A percentile compares a stretch with the other conserved stretches of the same genome.
Evolutionary conservation across 2,329 filamentous ascomycete species (phyloP).

Genomic region (Xylaria sp.): DNA sequence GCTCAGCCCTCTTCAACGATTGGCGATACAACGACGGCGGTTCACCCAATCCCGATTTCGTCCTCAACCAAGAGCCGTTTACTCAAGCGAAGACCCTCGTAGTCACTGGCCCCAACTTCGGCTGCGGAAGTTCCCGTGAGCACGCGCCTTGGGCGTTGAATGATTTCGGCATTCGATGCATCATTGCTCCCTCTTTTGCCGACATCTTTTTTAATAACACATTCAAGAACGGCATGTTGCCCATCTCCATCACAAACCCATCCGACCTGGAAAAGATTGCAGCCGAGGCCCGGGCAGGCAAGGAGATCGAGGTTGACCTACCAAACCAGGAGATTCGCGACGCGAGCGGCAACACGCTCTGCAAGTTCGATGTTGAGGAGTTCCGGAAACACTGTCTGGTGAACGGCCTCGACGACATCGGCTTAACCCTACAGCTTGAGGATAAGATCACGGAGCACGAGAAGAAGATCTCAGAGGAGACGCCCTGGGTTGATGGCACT

Average conservation of each 20-base stretch:
- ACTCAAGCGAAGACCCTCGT: constrained; percentile 86
- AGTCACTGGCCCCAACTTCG: constrained; percentile 91
- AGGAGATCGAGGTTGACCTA: constrained; percentile 88
- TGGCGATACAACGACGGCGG: constrained; percentile 79
- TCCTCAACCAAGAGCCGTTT: constrained; percentile 91
- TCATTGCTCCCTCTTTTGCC: constrained; percentile 81
- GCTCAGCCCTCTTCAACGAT: constrained; percentile 83
- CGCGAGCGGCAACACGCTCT: constrained; percentile 73
- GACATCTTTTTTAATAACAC: constrained; percentile 99
- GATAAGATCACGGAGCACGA: constrained; percentile 88
- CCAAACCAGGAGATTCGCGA: constrained; percentile 83
- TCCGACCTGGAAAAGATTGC: constrained; percentile 72
- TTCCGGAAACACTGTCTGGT: constrained; percentile 94
- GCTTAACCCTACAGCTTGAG: constrained; percentile 89
- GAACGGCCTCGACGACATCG: constrained; percentile 95
- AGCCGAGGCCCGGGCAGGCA: constrained; percentile 76
- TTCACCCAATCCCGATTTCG: constrained; percentile 77
- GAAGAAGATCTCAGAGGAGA: constrained; percentile 73
- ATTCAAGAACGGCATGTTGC: constrained; percentile 99
- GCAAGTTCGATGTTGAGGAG: constrained; percentile 84
- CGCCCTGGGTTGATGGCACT: constrained; percentile 89
- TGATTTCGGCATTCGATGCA: constrained; percentile 93
- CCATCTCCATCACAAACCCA: constrained; percentile 74
- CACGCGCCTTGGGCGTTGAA: constrained; percentile 97
- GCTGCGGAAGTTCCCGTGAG: constrained; percentile 89